Evolutionary conservation across 306 rosid genomes (phyloP).

Genomic region (Comarum palustre): DNA sequence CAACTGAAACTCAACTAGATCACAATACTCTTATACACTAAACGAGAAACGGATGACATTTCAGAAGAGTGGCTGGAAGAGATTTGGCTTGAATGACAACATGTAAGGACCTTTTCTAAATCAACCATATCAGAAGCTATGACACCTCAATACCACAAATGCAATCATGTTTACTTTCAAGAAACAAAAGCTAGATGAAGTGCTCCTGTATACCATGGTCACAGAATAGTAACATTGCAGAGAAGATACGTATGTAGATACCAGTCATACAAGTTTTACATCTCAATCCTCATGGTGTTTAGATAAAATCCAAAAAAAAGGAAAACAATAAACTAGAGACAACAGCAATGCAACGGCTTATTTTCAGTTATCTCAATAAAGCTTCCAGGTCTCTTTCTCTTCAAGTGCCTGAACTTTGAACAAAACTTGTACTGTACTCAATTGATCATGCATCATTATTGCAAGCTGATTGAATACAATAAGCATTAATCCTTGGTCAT

Average conservation of each 20-base stretch:
- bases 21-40: not conserved
- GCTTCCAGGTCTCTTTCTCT: conserved; percentile 12
- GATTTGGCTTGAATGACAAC: not conserved
- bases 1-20: not conserved
- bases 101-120: not conserved
- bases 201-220: not conserved
- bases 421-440: too few species aligned
- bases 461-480: conserved; percentile 22
- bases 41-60: not conserved
- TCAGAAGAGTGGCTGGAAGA: not conserved
- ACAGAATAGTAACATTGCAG: not conserved
- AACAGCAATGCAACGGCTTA: not conserved
- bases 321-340: not conserved
- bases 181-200: not conserved
- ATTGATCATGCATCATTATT: conserved; percentile 13
- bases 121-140: not conserved
- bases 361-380: too few species aligned
- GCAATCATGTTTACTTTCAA: not conserved
- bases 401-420: conserved; percentile 8
- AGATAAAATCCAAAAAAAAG: not conserved
- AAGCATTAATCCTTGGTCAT: conserved; percentile 1
- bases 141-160: not conserved
- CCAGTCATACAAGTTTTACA: not conserved
- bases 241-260: not conserved
- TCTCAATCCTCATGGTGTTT: not conserved